Evolutionary conservation across 2,329 filamentous ascomycete genomes (phyloP).

Genomic region (Aureobasidium sp.): DNA sequence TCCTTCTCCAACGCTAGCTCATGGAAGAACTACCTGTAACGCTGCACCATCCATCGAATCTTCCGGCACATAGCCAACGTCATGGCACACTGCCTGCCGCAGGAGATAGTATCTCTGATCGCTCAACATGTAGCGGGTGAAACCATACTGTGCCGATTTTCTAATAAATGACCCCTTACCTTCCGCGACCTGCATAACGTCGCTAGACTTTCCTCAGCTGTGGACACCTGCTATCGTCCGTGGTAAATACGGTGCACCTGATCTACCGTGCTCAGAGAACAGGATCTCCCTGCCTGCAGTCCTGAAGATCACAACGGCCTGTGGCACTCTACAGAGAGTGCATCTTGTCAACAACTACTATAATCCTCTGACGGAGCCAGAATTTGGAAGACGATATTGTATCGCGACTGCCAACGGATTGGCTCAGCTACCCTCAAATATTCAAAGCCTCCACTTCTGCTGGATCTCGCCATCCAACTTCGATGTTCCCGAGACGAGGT

Average conservation of each 20-base stretch:
- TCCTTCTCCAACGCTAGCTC: too few relatives aligned
- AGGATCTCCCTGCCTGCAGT: neutral
- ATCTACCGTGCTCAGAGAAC: neutral
- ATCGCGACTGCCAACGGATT: neutral
- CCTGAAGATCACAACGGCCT: neutral
- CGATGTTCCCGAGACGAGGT: too few relatives aligned
- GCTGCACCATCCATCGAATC: too few relatives aligned
- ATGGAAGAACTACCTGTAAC: too few relatives aligned
- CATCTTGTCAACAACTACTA: neutral
- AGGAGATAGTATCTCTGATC: neutral
- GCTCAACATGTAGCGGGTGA: neutral
- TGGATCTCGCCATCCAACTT: too few relatives aligned
- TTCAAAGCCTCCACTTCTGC: neutral
- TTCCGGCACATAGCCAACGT: too few relatives aligned
- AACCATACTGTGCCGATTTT: neutral
- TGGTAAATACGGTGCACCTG: too few relatives aligned
- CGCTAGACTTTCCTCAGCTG: neutral
- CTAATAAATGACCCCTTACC: neutral
- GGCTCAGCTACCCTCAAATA: neutral
- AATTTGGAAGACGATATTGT: neutral
- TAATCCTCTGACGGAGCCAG: neutral
- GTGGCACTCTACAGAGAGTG: neutral
- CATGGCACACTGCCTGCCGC: too few relatives aligned
- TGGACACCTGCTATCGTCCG: neutral
- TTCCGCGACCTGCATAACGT: neutral